Conservation (phyloP, 139 green algal species). For the Haematococcus sp. region DNA sequence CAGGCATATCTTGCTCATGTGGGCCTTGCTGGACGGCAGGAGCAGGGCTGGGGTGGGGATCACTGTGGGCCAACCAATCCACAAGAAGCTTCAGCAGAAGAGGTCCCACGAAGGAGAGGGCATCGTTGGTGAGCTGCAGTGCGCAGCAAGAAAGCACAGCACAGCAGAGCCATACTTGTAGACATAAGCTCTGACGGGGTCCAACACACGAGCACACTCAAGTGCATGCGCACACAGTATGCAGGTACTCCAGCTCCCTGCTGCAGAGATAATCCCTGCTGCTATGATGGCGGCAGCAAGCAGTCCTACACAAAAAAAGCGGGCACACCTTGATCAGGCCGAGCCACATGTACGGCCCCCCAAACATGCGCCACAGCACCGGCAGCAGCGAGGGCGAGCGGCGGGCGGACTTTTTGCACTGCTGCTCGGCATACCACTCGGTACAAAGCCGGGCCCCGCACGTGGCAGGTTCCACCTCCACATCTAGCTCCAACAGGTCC, state of each 20-base stretch:
- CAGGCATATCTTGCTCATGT: background rate
- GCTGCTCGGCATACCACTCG: conserved; percentile 27
- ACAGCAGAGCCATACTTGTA: background rate
- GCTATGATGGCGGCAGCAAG: background rate
- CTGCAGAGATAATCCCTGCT: no score
- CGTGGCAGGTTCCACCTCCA: conserved; percentile 17
- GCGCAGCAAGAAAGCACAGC: background rate
- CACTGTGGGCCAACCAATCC: conserved; percentile 34
- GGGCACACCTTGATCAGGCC: conserved; percentile 47
- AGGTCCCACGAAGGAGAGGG: conserved; percentile 63
- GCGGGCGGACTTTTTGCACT: background rate
- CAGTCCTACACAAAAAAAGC: background rate
- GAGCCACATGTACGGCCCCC: conserved; percentile 47
- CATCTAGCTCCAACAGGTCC: conserved; percentile 52
- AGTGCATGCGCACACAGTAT: no score
- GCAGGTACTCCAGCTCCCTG: no score
- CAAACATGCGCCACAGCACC: conserved; percentile 38
- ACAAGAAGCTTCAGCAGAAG: conserved; percentile 80
- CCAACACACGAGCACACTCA: no score
- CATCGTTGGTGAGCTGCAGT: conserved; percentile 56
- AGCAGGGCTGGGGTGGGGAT: background rate
- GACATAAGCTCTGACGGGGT: background rate
- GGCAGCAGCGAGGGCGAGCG: conserved; percentile 44
- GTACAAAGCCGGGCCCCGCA: conserved; percentile 48
- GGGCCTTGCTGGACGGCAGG: background rate